phyloP scores from a whole-genome alignment of 2,329 filamentous ascomycete genomes.

The Emmonsiellopsis sp. region DNA sequence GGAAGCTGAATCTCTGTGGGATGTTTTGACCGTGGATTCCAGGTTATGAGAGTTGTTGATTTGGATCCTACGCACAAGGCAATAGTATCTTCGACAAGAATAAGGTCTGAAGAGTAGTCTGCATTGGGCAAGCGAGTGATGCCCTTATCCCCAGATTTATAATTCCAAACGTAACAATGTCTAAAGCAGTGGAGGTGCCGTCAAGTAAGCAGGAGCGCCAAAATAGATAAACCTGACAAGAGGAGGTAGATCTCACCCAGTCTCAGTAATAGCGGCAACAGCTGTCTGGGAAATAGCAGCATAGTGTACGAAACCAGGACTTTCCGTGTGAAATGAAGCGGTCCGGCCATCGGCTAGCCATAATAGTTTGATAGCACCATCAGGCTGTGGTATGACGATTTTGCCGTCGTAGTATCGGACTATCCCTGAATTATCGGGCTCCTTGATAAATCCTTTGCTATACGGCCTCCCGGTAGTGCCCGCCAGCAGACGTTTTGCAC shows the following conservation, averaged over 20 bases:
- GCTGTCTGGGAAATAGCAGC: conserved; percentile 15
- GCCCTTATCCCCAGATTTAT: conserved; percentile 12
- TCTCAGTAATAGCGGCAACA: conserved; percentile 13
- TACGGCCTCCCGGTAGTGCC: conserved; percentile 17
- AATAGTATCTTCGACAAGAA: conserved; percentile 15
- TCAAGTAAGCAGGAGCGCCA: conserved; percentile 5
- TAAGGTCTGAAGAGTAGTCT: conserved; percentile 6
- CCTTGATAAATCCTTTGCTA: conserved; percentile 2
- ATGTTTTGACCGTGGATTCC: conserved; percentile 15
- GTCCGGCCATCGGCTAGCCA: not conserved
- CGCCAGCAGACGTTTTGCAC: conserved; percentile 14
- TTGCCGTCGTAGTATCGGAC: not conserved
- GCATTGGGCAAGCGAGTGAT: conserved; percentile 19
- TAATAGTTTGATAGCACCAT: not conserved
- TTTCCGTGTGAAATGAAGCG: conserved; percentile 13
- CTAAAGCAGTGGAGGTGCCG: conserved; percentile 8
- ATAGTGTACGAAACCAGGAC: conserved; percentile 13
- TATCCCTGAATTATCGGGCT: not conserved
- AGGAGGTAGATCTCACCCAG: conserved; percentile 14
- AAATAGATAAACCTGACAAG: conserved; percentile 3
- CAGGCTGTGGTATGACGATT: too few species aligned
- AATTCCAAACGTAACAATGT: conserved; percentile 22
- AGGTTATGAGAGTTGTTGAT: conserved; percentile 2
- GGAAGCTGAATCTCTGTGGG: not conserved
- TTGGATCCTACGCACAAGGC: conserved; percentile 10